Conservation (phyloP, 1,284 basidiomycete species). For the Austropuccinia psidii region DNA sequence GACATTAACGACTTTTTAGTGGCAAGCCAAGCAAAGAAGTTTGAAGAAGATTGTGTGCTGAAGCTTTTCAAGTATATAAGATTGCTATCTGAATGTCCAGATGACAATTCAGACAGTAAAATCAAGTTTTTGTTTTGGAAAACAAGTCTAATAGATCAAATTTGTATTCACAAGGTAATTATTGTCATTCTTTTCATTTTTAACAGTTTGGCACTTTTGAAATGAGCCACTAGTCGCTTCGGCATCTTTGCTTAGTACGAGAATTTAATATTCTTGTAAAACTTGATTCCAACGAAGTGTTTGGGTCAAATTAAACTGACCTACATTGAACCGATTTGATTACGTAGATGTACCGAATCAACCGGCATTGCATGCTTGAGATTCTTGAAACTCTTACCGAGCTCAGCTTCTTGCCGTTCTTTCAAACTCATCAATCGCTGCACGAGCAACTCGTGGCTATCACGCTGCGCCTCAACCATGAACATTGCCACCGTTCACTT, state of each 20-base stretch:
- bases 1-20: too few species aligned
- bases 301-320: too few species aligned
- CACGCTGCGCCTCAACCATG: not conserved
- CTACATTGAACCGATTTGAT: too few species aligned
- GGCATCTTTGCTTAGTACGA: too few species aligned
- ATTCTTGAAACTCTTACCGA: conserved; percentile 1
- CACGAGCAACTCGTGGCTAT: not conserved
- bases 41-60: conserved; percentile 1
- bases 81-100: not conserved
- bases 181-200: too few species aligned
- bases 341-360: too few species aligned
- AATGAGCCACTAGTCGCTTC: too few species aligned
- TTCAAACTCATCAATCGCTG: not conserved
- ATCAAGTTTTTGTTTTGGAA: conserved; percentile 9
- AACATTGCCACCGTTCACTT: not conserved
- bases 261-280: too few species aligned
- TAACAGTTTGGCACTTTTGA: too few species aligned
- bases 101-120: not conserved
- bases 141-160: conserved; percentile 2
- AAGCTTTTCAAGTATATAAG: conserved; percentile 3
- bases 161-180: not conserved
- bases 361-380: not conserved
- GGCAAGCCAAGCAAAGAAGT: not conserved
- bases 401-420: not conserved
- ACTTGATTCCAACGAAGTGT: too few species aligned